A percentile compares a stretch with the other conserved stretches of the same genome.
phyloP scores from a whole-genome alignment of 176 grass and related monocot genomes.

The Triticum dicoccoides region DNA sequence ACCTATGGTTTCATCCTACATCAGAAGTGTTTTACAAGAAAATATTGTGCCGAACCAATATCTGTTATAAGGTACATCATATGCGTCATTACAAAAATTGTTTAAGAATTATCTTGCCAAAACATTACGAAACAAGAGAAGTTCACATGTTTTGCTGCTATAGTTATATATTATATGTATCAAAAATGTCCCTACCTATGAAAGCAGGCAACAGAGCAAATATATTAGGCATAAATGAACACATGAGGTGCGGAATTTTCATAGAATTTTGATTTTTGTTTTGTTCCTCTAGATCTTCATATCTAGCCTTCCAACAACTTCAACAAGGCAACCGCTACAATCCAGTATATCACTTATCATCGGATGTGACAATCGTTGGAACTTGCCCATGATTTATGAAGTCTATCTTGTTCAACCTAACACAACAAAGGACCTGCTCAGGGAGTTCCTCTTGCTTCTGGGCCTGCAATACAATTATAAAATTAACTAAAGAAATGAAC shows the following conservation, averaged over 20 bases:
- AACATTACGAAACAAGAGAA: not conserved
- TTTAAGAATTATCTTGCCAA: not conserved
- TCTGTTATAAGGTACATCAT: no score
- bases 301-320: constrained; percentile 29
- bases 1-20: no score
- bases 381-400: constrained; percentile 74
- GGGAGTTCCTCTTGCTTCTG: constrained; percentile 93
- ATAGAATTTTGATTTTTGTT: not conserved
- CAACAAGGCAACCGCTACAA: not conserved
- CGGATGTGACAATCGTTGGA: constrained; percentile 63
- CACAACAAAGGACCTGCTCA: constrained; percentile 86
- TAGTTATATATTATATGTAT: constrained; percentile 6
- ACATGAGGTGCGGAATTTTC: constrained; percentile 3
- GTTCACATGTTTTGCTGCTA: not conserved
- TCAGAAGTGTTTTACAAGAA: no score
- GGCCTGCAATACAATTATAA: constrained; percentile 39
- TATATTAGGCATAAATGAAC: constrained; percentile 26
- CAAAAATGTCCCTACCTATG: not conserved
- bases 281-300: not conserved
- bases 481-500: not conserved
- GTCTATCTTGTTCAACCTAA: constrained; percentile 94
- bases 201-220: not conserved
- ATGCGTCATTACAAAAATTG: no score
- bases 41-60: no score
- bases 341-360: constrained; percentile 49